Conservation (phyloP, 495 filamentous ascomycete genomes). For the Aspergillus haitiensis region DNA sequence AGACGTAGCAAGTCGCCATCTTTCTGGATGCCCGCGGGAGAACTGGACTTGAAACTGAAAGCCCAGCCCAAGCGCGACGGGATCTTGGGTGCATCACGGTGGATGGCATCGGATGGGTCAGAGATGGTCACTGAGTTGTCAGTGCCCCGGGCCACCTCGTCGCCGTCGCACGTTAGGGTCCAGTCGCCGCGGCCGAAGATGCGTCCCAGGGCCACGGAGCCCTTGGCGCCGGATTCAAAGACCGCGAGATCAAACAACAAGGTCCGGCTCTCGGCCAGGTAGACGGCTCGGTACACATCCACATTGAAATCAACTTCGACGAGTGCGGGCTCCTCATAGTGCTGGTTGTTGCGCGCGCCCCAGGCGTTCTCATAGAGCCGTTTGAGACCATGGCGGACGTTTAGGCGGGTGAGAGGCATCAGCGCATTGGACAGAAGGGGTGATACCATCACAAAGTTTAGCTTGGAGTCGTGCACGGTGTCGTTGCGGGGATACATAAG, state of each 20-base stretch:
- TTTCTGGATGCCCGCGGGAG: too few species aligned
- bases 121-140: too few species aligned
- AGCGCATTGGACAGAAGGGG: constrained; percentile 4
- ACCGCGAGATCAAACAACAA: constrained; percentile 9
- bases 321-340: constrained; percentile 7
- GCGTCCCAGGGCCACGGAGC: constrained; percentile 1
- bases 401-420: constrained; percentile 3
- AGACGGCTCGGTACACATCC: constrained; percentile 8
- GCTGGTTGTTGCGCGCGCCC: constrained; percentile 1
- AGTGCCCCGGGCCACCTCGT: constrained; percentile 4
- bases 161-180: constrained; percentile 1
- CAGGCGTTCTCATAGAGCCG: constrained; percentile 9
- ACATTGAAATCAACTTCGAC: constrained; percentile 8
- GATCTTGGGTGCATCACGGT: too few species aligned
- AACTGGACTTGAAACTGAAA: too few species aligned
- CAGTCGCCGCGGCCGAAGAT: constrained; percentile 6
- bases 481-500: constrained; percentile 8
- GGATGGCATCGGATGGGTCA: too few species aligned
- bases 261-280: neutral
- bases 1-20: too few species aligned
- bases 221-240: neutral
- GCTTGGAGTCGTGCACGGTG: neutral
- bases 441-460: constrained; percentile 3
- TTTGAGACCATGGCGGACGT: neutral
- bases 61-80: too few species aligned